phyloP scores from a whole-genome alignment of 495 filamentous ascomycete genomes.

The Rostrohypoxylon terebratum region DNA sequence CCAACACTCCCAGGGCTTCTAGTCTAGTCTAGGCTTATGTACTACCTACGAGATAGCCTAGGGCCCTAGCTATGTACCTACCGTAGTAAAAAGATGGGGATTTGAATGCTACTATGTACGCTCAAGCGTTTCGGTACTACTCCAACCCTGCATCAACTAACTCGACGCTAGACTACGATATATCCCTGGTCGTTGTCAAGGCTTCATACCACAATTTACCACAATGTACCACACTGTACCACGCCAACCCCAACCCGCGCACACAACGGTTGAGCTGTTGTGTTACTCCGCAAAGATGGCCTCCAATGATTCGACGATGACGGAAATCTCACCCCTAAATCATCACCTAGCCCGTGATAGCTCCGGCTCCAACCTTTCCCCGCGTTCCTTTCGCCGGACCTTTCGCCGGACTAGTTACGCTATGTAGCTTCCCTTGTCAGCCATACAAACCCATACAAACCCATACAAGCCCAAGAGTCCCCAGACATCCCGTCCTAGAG shows the following conservation, averaged over 20 bases:
- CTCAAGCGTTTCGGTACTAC: slow-evolving; percentile 10
- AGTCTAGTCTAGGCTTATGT: too few relatives aligned
- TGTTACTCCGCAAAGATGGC: neutral
- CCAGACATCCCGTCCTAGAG: too few relatives aligned
- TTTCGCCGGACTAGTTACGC: slow-evolving; percentile 2
- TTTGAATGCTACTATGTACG: neutral
- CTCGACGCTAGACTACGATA: neutral
- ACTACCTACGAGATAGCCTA: neutral
- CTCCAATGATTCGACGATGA: slow-evolving; percentile 4
- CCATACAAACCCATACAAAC: too few relatives aligned
- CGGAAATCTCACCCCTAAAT: neutral
- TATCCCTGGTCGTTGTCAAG: slow-evolving; percentile 13
- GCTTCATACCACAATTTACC: neutral
- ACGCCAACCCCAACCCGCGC: too few relatives aligned
- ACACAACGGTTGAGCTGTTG: neutral
- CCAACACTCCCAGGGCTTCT: too few relatives aligned
- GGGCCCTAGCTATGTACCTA: neutral
- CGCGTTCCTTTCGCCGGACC: slow-evolving; percentile 18
- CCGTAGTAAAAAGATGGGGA: slow-evolving; percentile 2
- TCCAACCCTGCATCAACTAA: slow-evolving; percentile 1
- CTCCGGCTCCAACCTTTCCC: slow-evolving; percentile 16
- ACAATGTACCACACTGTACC: neutral
- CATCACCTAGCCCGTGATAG: slow-evolving; percentile 10
- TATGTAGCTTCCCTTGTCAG: neutral
- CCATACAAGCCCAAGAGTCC: too few relatives aligned